Conservation (phyloP, 495 filamentous ascomycete species). For the Xylaria castorea region DNA sequence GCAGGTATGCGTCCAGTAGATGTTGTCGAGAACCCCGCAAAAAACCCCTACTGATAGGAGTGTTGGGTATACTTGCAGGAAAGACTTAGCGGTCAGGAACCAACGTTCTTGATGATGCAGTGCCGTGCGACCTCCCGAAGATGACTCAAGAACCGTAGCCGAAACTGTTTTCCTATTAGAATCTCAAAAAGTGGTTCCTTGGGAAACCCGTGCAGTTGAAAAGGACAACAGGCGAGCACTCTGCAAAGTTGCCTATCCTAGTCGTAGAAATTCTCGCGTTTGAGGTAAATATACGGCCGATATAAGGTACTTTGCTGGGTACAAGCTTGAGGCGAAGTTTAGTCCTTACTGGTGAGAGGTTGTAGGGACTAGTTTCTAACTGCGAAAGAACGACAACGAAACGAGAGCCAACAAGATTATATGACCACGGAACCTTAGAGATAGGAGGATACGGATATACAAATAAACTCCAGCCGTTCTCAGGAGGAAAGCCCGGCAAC, state of each 20-base stretch:
- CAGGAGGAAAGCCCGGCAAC: slow-evolving; percentile 28
- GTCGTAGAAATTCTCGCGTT: slow-evolving; percentile 13
- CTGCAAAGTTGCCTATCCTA: slow-evolving; percentile 3
- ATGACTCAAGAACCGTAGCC: slow-evolving; percentile 43
- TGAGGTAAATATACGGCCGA: slow-evolving; percentile 15
- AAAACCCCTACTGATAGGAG: slow-evolving; percentile 21
- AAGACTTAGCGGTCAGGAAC: slow-evolving; percentile 41
- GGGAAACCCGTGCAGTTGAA: background rate
- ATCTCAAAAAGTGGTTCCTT: slow-evolving; percentile 22
- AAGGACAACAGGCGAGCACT: slow-evolving; percentile 21
- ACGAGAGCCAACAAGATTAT: background rate
- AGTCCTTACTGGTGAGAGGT: slow-evolving; percentile 1
- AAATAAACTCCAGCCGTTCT: slow-evolving; percentile 1
- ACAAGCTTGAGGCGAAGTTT: slow-evolving; percentile 3
- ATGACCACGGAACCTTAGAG: background rate
- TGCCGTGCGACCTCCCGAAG: slow-evolving; percentile 42
- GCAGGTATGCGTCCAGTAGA: slow-evolving; percentile 31
- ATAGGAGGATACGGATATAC: background rate
- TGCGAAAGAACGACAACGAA: background rate
- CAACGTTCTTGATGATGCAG: slow-evolving; percentile 43
- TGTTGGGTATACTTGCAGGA: slow-evolving; percentile 45
- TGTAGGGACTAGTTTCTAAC: background rate
- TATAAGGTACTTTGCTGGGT: slow-evolving; percentile 11
- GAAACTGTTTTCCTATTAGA: slow-evolving; percentile 26
- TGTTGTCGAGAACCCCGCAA: slow-evolving; percentile 37